Conservation (phyloP, 1,284 basidiomycete genomes). For the Exobasidium cylindrosporum region DNA sequence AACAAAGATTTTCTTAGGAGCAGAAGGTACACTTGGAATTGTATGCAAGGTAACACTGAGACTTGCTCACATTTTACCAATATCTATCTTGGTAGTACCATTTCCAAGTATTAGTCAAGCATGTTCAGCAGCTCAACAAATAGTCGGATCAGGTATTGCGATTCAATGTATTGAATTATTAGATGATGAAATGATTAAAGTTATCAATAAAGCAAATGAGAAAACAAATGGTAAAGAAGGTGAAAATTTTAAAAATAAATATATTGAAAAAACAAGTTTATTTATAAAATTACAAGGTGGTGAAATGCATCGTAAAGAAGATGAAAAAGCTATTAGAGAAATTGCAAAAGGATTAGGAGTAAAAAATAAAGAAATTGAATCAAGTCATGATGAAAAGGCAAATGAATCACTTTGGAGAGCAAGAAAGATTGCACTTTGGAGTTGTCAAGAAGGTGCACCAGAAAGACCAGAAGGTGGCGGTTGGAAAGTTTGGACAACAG, state of each 20-base stretch:
- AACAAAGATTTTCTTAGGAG: constrained; percentile 88
- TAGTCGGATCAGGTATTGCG: constrained; percentile 58
- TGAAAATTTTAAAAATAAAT: too few relatives aligned
- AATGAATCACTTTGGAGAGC: constrained; percentile 78
- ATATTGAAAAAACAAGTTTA: constrained; percentile 18
- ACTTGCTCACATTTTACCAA: constrained; percentile 72
- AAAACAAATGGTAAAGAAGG: constrained; percentile 21
- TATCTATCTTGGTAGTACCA: constrained; percentile 61
- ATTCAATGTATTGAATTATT: constrained; percentile 61
- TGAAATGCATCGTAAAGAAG: constrained; percentile 28
- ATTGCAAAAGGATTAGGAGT: constrained; percentile 26
- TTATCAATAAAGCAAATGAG: constrained; percentile 42
- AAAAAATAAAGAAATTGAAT: constrained; percentile 52
- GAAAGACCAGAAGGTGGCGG: constrained; percentile 34
- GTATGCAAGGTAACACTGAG: constrained; percentile 84
- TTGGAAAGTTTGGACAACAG: constrained; percentile 74
- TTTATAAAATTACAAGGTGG: constrained; percentile 40
- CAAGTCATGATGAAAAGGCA: constrained; percentile 68
- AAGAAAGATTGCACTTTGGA: constrained; percentile 77
- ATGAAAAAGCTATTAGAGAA: constrained; percentile 48
- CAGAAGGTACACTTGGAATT: constrained; percentile 89
- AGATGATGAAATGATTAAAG: constrained; percentile 41
- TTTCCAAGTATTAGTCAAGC: constrained; percentile 61
- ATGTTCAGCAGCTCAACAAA: constrained; percentile 70
- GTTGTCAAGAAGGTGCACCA: constrained; percentile 55